Evolutionary conservation across 129 eudicot species (phyloP).

Genomic region (Helianthus tuberosus): DNA sequence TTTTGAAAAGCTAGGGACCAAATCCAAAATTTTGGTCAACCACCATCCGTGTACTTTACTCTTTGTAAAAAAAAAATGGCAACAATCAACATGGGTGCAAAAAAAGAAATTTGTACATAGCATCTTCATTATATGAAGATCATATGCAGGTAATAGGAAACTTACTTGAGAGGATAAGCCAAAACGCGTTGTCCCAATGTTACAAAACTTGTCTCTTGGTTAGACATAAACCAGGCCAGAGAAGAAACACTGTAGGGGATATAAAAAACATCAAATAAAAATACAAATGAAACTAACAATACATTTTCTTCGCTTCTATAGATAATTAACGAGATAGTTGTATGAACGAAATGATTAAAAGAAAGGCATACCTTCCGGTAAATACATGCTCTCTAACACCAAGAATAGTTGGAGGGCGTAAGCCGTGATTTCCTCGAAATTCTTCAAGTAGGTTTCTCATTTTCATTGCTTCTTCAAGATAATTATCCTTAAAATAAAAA

Average conservation of each 20-base stretch:
- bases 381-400: constrained; percentile 99
- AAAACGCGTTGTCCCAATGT: constrained; percentile 97
- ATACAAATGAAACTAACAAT: neutral
- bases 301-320: neutral
- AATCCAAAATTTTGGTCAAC: no score
- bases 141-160: constrained; percentile 23
- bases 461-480: constrained; percentile 98
- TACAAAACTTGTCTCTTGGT: constrained; percentile 98
- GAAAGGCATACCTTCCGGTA: constrained; percentile 77
- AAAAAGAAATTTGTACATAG: neutral
- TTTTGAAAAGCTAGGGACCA: no score
- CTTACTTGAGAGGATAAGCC: constrained; percentile 96
- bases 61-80: no score
- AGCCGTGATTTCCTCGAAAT: constrained; percentile 78
- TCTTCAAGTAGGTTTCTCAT: constrained; percentile 95
- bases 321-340: neutral
- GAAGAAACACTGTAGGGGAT: constrained; percentile 87
- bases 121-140: neutral
- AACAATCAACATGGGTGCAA: neutral
- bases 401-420: constrained; percentile 94
- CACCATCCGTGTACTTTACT: no score
- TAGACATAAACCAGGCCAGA: constrained; percentile 99
- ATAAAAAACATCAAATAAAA: constrained; percentile 12
- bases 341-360: constrained; percentile 11
- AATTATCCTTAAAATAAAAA: constrained; percentile 71